phyloP scores from a whole-genome alignment of 1,284 basidiomycete genomes.

The Leccinum pachyderme region DNA sequence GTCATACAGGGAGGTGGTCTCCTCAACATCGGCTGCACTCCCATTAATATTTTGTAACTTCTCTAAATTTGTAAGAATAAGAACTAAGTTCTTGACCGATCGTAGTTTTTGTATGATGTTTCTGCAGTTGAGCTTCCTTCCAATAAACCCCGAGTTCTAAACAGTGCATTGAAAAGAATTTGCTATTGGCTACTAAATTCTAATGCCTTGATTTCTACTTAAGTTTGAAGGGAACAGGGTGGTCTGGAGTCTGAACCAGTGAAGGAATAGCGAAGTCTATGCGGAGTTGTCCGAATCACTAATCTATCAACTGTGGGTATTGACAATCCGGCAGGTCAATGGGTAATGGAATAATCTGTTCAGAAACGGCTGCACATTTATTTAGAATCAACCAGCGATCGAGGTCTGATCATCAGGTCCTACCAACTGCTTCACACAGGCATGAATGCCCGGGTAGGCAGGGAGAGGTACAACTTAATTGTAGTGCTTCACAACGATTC shows the following conservation, averaged over 20 bases:
- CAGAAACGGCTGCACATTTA: not conserved
- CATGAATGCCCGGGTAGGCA: not conserved
- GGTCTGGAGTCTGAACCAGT: no score
- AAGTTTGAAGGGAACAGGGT: no score
- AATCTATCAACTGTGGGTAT: not conserved
- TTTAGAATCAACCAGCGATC: not conserved
- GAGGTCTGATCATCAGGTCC: not conserved
- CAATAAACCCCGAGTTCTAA: not conserved
- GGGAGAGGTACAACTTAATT: slow-evolving; percentile 22
- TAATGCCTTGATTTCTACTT: no score
- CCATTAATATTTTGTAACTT: slow-evolving; percentile 5
- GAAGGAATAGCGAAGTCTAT: no score
- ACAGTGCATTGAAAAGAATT: no score
- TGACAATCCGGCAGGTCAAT: not conserved
- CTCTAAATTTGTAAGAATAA: not conserved
- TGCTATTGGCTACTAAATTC: no score
- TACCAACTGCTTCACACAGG: not conserved
- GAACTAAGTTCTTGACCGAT: not conserved
- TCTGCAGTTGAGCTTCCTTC: no score
- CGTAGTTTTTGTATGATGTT: not conserved
- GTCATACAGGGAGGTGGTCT: slow-evolving; percentile 6
- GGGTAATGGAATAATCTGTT: not conserved
- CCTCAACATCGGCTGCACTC: slow-evolving; percentile 12
- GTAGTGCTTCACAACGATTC: slow-evolving; percentile 43
- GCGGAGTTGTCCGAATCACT: not conserved